Conservation (phyloP, 192 early-diverging fungal genomes). For the Linnemannia exigua region DNA sequence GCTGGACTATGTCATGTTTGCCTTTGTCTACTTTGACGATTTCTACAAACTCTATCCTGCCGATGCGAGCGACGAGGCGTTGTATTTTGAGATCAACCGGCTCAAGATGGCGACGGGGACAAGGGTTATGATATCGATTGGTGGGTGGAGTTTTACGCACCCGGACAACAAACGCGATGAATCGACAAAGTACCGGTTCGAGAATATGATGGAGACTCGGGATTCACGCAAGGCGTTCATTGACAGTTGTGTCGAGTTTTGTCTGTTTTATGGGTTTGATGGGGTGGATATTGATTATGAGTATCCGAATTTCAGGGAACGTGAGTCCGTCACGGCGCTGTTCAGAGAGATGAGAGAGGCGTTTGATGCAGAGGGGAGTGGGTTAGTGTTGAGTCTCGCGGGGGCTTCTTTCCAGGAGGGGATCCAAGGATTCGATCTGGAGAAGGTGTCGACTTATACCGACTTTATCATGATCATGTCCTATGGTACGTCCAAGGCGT, state of each 20-base stretch:
- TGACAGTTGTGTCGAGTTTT: conserved; percentile 40
- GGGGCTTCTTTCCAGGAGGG: conserved; percentile 39
- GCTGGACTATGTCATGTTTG: conserved; percentile 65
- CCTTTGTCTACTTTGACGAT: conserved; percentile 53
- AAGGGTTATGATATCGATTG: conserved; percentile 69
- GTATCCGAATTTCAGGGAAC: conserved; percentile 57
- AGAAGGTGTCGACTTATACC: conserved; percentile 57
- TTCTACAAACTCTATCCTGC: conserved; percentile 67
- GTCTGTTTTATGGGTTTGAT: conserved; percentile 44
- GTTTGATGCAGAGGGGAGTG: conserved; percentile 63
- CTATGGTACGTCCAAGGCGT: conserved; percentile 62
- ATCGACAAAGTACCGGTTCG: conserved; percentile 57
- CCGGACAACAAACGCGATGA: conserved; percentile 11
- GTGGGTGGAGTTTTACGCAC: conserved; percentile 75
- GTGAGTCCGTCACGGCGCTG: conserved; percentile 62
- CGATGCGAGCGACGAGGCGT: conserved; percentile 48
- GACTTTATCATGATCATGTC: conserved; percentile 86
- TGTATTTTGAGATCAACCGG: conserved; percentile 61
- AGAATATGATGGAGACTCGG: conserved; percentile 57
- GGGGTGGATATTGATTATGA: conserved; percentile 74
- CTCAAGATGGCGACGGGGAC: conserved; percentile 46
- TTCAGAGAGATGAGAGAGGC: conserved; percentile 71
- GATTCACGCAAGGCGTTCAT: conserved; percentile 63
- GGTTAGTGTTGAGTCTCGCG: conserved; percentile 25
- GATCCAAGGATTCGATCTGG: conserved; percentile 46